A percentile compares a stretch with the other conserved stretches of the same genome.
These are phyloP conservation scores for Lactarius akahatsu DNA, from an alignment of 768 basidiomycete species.

Conservation along the genomic window DNA sequence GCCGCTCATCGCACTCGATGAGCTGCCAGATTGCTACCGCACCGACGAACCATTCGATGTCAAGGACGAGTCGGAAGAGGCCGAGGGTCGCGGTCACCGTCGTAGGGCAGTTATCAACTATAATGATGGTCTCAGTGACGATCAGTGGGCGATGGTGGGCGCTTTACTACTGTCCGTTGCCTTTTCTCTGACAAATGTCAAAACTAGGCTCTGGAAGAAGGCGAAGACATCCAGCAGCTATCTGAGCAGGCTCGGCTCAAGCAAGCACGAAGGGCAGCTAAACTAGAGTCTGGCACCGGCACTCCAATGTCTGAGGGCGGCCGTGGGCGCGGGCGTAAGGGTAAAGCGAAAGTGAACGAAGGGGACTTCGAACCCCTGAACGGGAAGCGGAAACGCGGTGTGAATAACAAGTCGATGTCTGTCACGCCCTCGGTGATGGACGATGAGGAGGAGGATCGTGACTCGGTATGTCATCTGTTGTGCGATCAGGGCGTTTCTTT, in stretches of 20 bases:
- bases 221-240: slow-evolving; percentile 75
- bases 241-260: slow-evolving; percentile 62
- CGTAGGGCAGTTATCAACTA: slow-evolving; percentile 84
- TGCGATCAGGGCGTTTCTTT: neutral
- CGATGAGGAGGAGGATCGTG: slow-evolving; percentile 77
- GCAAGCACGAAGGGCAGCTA: slow-evolving; percentile 61
- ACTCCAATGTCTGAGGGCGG: slow-evolving; percentile 64
- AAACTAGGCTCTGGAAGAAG: slow-evolving; percentile 70
- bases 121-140: slow-evolving; percentile 91
- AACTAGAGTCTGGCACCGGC: slow-evolving; percentile 57
- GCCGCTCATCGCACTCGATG: slow-evolving; percentile 79
- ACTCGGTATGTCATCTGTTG: slow-evolving; percentile 47
- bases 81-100: slow-evolving; percentile 83
- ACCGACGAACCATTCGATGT: slow-evolving; percentile 76
- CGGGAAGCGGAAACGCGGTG: slow-evolving; percentile 71
- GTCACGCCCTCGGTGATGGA: slow-evolving; percentile 71
- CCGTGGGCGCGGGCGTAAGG: slow-evolving; percentile 54
- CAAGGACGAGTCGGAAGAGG: slow-evolving; percentile 57
- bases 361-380: slow-evolving; percentile 39
- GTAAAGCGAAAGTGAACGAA: slow-evolving; percentile 53
- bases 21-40: slow-evolving; percentile 91
- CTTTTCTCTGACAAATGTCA: slow-evolving; percentile 4
- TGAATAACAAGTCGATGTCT: slow-evolving; percentile 64
- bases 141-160: slow-evolving; percentile 84
- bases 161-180: neutral